Evolutionary conservation across 2,329 filamentous ascomycete genomes (phyloP), one percentile per base, ranked within the genome.

Genomic region (Trichoderma gracile): DNA sequence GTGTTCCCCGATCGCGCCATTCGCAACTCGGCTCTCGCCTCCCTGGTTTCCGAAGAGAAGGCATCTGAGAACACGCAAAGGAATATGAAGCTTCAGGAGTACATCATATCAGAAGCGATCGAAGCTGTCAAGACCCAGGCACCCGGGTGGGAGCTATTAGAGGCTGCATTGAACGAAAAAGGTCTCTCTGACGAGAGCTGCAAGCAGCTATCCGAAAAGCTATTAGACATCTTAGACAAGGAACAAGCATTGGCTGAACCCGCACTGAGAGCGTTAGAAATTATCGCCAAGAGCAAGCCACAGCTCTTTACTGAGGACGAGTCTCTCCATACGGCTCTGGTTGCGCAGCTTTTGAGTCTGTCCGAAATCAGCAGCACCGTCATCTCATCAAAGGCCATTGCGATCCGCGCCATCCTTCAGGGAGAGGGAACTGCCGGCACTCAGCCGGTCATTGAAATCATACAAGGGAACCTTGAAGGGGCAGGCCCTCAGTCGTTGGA

Each of bases 401-500:
- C 73, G 0, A 71, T 88, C 23, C 81, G 78, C 14, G 72, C 77
- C 0, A 71, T 83, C 1, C 69, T 88, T 15, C 81, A 85, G 33
- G 75, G 73, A 7, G 76, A 79, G 17, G 73, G 74, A 0, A 73
- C 74, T 0, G 73, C 75, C n/a, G 77, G 76, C 15, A 78, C 78
- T 12, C 74, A 79, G 1, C 81, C 82, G 3, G 73, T 84, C 17
- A 70, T 83, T 25, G 77, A 76, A 7, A 82, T 88, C 7, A 80
- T 88, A 8, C 82, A 84, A 63, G 77, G 79, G 19, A 86, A 86
- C 53, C 76, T 88, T 3, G 81, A 86, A 62, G 76, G 73, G 10
- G 82, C 80, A 2, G 77, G 77, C 0, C 70, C 78, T 1, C 78
- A 80, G 17, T 86, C 84, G 1, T 73, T 88, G 1, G 78, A 79